Evolutionary conservation across 2,329 filamentous ascomycete species (phyloP).

Genomic region (Fusarium zealandicum): DNA sequence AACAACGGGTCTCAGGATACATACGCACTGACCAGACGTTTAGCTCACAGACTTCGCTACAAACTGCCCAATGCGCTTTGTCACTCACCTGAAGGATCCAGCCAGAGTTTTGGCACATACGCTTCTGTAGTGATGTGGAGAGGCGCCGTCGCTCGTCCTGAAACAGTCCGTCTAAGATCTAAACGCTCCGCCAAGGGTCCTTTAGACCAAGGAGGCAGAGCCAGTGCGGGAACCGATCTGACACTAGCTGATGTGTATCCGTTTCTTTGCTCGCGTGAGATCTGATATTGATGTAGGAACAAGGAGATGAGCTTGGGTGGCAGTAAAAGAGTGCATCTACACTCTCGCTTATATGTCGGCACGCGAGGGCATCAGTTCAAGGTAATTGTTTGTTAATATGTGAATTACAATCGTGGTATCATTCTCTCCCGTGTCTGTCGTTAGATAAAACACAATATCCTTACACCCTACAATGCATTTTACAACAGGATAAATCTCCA

Average conservation of each 20-base stretch:
- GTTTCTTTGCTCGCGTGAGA: too few relatives aligned
- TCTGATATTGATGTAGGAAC: too few relatives aligned
- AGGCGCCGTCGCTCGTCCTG: neutral
- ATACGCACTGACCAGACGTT: too few relatives aligned
- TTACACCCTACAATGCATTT: constrained; percentile 12
- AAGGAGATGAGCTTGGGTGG: too few relatives aligned
- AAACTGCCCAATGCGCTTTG: too few relatives aligned
- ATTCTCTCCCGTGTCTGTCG: constrained; percentile 23
- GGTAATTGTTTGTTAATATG: neutral
- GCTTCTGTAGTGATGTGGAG: neutral
- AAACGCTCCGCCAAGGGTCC: neutral
- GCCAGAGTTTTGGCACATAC: neutral
- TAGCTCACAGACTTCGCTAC: too few relatives aligned
- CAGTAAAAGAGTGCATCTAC: too few relatives aligned
- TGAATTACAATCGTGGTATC: constrained; percentile 28
- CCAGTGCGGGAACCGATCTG: neutral
- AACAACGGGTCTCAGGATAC: too few relatives aligned
- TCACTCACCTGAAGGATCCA: too few relatives aligned
- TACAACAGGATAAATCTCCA: constrained; percentile 2
- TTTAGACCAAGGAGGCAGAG: neutral
- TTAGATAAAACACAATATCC: constrained; percentile 29
- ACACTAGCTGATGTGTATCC: neutral
- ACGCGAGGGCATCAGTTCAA: neutral
- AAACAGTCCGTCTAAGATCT: neutral
- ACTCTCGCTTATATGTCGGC: too few relatives aligned